Evolutionary conservation across 306 rosid genomes (phyloP).

Genomic region (Canavalia gladiata): DNA sequence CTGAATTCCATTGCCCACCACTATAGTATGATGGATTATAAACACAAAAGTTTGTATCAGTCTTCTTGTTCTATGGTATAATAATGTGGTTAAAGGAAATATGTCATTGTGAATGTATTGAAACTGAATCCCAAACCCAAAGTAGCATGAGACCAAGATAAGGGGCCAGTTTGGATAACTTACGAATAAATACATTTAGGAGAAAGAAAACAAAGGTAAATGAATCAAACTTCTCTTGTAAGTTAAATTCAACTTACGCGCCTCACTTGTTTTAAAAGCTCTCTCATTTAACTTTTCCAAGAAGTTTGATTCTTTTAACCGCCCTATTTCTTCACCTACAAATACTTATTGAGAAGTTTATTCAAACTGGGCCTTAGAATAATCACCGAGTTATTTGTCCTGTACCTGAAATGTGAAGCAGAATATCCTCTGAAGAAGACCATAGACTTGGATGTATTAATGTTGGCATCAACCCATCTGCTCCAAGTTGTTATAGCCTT

Average conservation of each 20-base stretch:
- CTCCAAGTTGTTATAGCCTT: slow-evolving; percentile 94
- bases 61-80: slow-evolving; percentile 1
- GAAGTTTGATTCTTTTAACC: no score
- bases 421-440: slow-evolving; percentile 93
- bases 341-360: no score
- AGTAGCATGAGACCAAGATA: slow-evolving; percentile 1
- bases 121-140: slow-evolving; percentile 5
- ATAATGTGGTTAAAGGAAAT: slow-evolving; percentile 2
- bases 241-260: no score
- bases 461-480: slow-evolving; percentile 85
- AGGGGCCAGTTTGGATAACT: not conserved
- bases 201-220: no score
- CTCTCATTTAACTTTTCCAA: no score
- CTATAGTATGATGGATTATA: slow-evolving; percentile 55
- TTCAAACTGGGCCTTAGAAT: no score
- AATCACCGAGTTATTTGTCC: not conserved
- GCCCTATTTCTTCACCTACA: no score
- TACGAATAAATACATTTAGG: no score
- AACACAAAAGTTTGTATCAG: slow-evolving; percentile 6
- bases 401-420: slow-evolving; percentile 90
- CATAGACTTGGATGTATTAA: slow-evolving; percentile 70
- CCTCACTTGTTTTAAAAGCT: no score
- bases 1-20: slow-evolving; percentile 97
- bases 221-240: no score
- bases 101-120: not conserved